Percentiles rank a stretch among this genome's conserved stretches.
phyloP scores from a whole-genome alignment of 1,139 yeast genomes.

The Candida frijolesensis region DNA sequence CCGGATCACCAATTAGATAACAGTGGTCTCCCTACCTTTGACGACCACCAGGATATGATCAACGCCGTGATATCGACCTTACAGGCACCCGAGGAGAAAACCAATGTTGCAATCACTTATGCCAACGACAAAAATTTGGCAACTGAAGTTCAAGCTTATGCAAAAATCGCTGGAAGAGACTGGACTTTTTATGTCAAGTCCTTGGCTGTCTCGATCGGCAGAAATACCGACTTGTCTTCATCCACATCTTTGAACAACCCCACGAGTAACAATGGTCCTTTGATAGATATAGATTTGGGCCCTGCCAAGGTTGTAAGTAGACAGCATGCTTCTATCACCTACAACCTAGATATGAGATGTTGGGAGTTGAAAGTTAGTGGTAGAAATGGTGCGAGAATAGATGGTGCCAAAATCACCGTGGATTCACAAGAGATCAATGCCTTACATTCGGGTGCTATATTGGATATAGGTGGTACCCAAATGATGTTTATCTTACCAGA shows the following conservation, averaged over 20 bases:
- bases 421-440: constrained; percentile 53
- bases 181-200: constrained; percentile 95
- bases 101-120: constrained; percentile 49
- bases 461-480: constrained; percentile 96
- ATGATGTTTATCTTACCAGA: constrained; percentile 99
- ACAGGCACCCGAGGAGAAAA: constrained; percentile 50
- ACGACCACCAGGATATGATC: constrained; percentile 54
- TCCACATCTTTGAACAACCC: constrained; percentile 9
- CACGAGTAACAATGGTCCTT: constrained; percentile 17
- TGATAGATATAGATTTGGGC: constrained; percentile 86
- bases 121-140: constrained; percentile 75
- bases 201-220: constrained; percentile 77
- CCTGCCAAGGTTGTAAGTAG: constrained; percentile 96
- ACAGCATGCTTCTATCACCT: constrained; percentile 81
- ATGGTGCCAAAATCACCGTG: constrained; percentile 60
- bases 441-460: constrained; percentile 79
- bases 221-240: constrained; percentile 63
- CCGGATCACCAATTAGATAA: constrained; percentile 24
- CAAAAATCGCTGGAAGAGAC: constrained; percentile 87
- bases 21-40: constrained; percentile 31
- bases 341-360: constrained; percentile 68
- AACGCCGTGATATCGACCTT: constrained; percentile 55
- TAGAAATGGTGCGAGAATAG: constrained; percentile 91
- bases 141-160: constrained; percentile 92
- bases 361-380: constrained; percentile 90